Conservation (phyloP, 1,284 basidiomycete species). For the Pyrrhoderma noxium region DNA sequence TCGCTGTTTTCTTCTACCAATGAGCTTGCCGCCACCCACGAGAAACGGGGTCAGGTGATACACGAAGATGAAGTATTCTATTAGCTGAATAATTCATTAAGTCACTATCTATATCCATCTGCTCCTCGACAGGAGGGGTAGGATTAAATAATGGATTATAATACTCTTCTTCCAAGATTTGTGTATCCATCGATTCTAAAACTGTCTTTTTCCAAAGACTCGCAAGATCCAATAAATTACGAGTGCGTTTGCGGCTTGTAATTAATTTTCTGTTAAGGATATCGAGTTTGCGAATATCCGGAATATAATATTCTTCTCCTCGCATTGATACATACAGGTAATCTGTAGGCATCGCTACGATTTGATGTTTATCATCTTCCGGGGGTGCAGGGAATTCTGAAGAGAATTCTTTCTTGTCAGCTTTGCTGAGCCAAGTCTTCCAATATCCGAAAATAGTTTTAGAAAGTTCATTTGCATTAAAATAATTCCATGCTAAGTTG, state of each 20-base stretch:
- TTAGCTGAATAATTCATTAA: too few relatives aligned
- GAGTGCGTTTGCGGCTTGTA: conserved; percentile 21
- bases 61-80: too few relatives aligned
- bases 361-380: background rate
- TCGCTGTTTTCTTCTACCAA: too few relatives aligned
- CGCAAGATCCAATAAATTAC: conserved; percentile 22
- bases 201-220: conserved; percentile 22
- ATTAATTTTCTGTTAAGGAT: conserved; percentile 18
- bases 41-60: too few relatives aligned
- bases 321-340: background rate
- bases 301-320: conserved; percentile 3
- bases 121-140: too few relatives aligned
- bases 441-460: background rate
- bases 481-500: conserved; percentile 10
- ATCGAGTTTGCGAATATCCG: conserved; percentile 19
- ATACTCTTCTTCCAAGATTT: too few relatives aligned
- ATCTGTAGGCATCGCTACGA: background rate
- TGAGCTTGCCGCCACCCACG: too few relatives aligned
- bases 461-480: background rate
- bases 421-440: too few relatives aligned
- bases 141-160: too few relatives aligned
- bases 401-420: too few relatives aligned
- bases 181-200: too few relatives aligned
- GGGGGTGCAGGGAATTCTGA: background rate
- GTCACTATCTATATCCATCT: too few relatives aligned